These are phyloP conservation scores for Mortierella claussenii DNA, from an alignment of 192 early-diverging fungal species.

Conservation along the genomic window DNA sequence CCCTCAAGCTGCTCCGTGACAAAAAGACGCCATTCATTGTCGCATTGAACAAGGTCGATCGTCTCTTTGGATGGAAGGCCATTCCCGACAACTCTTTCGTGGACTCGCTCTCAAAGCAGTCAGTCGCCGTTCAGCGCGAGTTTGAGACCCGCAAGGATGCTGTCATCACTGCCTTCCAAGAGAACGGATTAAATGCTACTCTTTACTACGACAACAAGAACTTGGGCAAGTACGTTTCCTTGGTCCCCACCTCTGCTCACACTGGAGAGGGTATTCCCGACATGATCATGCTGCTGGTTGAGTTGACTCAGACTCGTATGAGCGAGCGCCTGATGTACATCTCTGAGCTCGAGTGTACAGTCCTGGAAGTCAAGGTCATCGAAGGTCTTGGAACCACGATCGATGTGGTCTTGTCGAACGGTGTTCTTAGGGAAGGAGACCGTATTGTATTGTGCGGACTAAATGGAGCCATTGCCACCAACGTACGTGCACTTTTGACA, in stretches of 20 bases:
- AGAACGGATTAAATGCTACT: conserved; percentile 94
- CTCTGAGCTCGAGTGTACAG: conserved; percentile 95
- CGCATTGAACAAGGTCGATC: conserved; percentile 99
- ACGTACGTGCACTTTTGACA: conserved; percentile 93
- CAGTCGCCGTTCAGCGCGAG: conserved; percentile 78
- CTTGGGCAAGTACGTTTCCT: conserved; percentile 92
- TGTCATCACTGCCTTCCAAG: conserved; percentile 89
- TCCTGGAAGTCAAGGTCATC: conserved; percentile 98
- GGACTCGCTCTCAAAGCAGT: conserved; percentile 82
- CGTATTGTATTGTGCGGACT: conserved; percentile 95
- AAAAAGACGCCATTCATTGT: conserved; percentile 98
- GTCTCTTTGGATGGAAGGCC: conserved; percentile 93
- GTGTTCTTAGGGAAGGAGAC: conserved; percentile 94
- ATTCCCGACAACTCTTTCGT: conserved; percentile 84
- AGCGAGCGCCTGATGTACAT: conserved; percentile 96
- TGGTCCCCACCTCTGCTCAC: conserved; percentile 97
- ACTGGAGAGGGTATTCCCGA: conserved; percentile 99
- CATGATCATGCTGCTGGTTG: conserved; percentile 90
- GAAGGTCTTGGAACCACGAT: conserved; percentile 98
- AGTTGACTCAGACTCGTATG: conserved; percentile 95
- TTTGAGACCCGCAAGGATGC: conserved; percentile 84
- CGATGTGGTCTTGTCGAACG: conserved; percentile 96
- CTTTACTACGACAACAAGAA: conserved; percentile 98
- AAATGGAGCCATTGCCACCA: conserved; percentile 94
- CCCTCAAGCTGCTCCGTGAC: conserved; percentile 88